Base-by-base conservation (phyloP, 2,329 filamentous ascomycete species). In the Exophiala sideris region DNA sequence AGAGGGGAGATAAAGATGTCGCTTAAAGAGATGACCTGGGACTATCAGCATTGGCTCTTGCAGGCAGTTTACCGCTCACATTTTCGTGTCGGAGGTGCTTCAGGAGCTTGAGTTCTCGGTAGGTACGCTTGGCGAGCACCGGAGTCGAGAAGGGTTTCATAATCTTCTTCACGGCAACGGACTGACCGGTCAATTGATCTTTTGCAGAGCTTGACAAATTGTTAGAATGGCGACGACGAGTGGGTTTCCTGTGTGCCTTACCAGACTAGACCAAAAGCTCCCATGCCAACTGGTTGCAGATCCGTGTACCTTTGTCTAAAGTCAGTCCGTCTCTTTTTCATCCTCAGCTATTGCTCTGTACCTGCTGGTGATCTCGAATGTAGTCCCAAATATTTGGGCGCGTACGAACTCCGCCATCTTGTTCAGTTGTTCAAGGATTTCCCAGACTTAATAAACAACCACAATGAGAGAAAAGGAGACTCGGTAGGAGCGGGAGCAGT, bases 61-160 rank as follows among this genome's bases (percentile, higher is more conserved):
- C 70, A 33, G 18, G 18, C 14, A 34, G 38, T 52, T 61, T 52
- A 29, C 36, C 14, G 71, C 79, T 59, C 73, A 96, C 92, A 76
- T 99, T 99, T 76, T 99, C 94, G 73, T 99, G 94, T 70, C 86
- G 86, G 58, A 99, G 79, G 70, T 99, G 94, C 79, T 97, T 99
- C 68, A 99, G 79, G 60, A 99, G 83, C 79, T 97, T 99, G 70
- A 99, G 78, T 74, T 99, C 94, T 69, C 94, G 86, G 73, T 99
- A 99, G 63, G 94, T 99, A 70, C 94, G 84, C 80, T 99, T 99
- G 55, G 94, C 94, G 45, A 99, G 81, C 55, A 99, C 94, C 1
- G 94, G 91, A n/a, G 94, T 99, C 80, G 91, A 96, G 76, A 99
- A 99, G 8, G 94, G 94, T 80, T 97, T 99, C 92, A 99, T 97